A percentile compares a stretch with the other conserved stretches of the same genome.
phyloP scores from a whole-genome alignment of 2,329 filamentous ascomycete species.

The Pseudonectria foliicola region DNA sequence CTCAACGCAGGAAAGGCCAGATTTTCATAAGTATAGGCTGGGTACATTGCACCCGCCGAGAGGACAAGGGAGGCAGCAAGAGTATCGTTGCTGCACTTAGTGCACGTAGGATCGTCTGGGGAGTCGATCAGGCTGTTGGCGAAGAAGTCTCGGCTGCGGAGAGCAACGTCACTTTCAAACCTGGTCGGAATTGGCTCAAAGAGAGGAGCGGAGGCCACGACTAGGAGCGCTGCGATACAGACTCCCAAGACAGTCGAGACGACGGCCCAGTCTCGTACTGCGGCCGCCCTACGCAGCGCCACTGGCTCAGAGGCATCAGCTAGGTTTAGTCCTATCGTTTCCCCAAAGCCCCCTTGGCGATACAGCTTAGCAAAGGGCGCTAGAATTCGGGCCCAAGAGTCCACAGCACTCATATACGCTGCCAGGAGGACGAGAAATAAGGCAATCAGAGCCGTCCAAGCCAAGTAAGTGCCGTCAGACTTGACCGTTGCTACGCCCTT shows the following conservation, averaged over 20 bases:
- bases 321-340: constrained; percentile 26
- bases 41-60: constrained; percentile 27
- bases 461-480: constrained; percentile 23
- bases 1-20: constrained; percentile 20
- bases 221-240: constrained; percentile 22
- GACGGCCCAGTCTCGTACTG: constrained; percentile 21
- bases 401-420: constrained; percentile 24
- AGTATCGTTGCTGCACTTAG: constrained; percentile 22
- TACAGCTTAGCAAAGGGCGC: constrained; percentile 27
- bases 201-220: constrained; percentile 25
- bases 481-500: constrained; percentile 25
- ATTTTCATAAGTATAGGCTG: constrained; percentile 29
- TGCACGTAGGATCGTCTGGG: constrained; percentile 14
- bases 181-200: constrained; percentile 25
- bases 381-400: constrained; percentile 26
- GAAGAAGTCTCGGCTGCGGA: constrained; percentile 25
- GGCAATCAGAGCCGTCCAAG: constrained; percentile 30
- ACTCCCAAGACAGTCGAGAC: constrained; percentile 21
- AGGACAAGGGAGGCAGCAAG: constrained; percentile 29
- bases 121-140: constrained; percentile 19
- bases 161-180: constrained; percentile 12
- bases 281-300: constrained; percentile 21
- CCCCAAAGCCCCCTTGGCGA: constrained; percentile 19
- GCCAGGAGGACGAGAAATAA: constrained; percentile 22
- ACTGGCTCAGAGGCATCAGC: constrained; percentile 23